Evolutionary conservation across 2,329 filamentous ascomycete genomes (phyloP).

Genomic region (Chaetomium sp.): DNA sequence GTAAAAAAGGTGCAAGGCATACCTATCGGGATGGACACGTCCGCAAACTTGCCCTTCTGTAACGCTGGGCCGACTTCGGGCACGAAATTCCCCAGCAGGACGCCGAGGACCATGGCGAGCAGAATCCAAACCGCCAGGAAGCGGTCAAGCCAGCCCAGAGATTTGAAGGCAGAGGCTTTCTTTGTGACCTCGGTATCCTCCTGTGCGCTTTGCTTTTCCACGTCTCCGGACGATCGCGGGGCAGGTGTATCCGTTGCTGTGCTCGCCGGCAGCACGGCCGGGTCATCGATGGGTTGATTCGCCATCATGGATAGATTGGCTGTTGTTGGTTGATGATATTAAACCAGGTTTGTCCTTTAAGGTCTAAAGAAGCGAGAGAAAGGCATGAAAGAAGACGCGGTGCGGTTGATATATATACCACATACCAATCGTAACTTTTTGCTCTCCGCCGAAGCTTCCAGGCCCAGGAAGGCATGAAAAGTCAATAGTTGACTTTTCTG

Average conservation of each 20-base stretch:
- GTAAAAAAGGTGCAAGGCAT: background rate
- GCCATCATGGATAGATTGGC: background rate
- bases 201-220: background rate
- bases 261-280: background rate
- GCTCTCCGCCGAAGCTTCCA: background rate
- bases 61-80: background rate
- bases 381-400: background rate
- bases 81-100: background rate
- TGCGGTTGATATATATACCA: background rate
- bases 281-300: background rate
- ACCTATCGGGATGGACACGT: background rate
- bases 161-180: background rate
- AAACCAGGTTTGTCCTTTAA: no score
- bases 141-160: background rate
- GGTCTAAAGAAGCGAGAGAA: background rate
- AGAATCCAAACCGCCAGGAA: background rate
- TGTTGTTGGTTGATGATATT: no score
- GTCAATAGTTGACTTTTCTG: no score
- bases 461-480: background rate
- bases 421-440: background rate
- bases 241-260: background rate
- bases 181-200: background rate
- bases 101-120: background rate
- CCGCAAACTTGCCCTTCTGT: background rate
- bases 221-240: background rate